Evolutionary conservation across 345 rosid genomes (phyloP).

Genomic region (Rhizophora mangle): DNA sequence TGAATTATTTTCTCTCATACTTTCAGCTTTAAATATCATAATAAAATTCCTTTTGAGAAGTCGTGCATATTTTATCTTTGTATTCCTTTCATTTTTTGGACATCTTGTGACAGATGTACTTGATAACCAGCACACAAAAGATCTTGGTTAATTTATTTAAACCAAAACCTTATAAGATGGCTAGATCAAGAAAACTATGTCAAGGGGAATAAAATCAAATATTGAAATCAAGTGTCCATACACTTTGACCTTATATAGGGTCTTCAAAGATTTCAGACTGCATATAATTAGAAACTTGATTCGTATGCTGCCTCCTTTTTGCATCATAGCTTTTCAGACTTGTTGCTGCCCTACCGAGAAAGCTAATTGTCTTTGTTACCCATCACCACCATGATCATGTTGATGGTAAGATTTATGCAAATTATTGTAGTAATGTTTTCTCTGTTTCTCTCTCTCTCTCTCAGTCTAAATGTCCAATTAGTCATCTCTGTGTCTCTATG

Average conservation of each 20-base stretch:
- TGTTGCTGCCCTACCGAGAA: constrained; percentile 63
- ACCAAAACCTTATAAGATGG: background rate
- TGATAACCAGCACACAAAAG: background rate
- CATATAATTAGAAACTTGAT: constrained; percentile 15
- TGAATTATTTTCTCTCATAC: constrained; percentile 12
- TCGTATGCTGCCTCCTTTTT: constrained; percentile 11
- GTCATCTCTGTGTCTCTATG: too few species aligned
- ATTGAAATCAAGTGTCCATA: too few species aligned
- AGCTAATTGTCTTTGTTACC: constrained; percentile 72
- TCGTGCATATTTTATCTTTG: background rate
- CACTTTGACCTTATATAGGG: too few species aligned
- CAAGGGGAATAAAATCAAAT: too few species aligned
- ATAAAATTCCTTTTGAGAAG: background rate
- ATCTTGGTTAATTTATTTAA: background rate
- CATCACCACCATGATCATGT: constrained; percentile 88
- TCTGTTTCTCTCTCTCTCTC: background rate
- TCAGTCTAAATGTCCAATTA: too few species aligned
- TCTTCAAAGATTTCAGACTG: background rate
- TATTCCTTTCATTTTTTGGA: background rate
- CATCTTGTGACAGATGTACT: background rate
- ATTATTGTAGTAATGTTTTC: background rate
- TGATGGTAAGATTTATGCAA: constrained; percentile 48
- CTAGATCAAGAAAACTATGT: too few species aligned
- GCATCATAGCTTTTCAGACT: constrained; percentile 58
- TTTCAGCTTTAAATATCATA: background rate